Evolutionary conservation across 345 rosid genomes (phyloP), one percentile per base, ranked within the genome.

Genomic region (Anastatica hierochuntica): DNA sequence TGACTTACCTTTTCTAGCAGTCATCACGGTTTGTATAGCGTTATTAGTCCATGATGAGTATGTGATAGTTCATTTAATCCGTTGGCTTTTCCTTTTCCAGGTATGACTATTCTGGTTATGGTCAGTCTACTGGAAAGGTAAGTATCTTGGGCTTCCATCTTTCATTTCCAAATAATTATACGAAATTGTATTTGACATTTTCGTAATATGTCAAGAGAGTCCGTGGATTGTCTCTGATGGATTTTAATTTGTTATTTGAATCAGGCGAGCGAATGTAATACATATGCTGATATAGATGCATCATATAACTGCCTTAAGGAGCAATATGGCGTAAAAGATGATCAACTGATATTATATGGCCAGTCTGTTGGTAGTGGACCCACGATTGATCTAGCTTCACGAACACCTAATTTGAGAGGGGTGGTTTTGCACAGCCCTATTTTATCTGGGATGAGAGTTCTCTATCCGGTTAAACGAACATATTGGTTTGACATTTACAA

Each of bases 281-380:
- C 98, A 8, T 92, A 84, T 42, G 95, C 95, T 16, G 98, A 87
- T 69, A 79, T 87, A 63, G 95, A 87, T 58, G 84, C 96, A 7
- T 81, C 70, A 18, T 87, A 92, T 69, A 79, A 64, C 31, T 92
- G 98, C 68, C 90, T 92, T 43, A 81, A 65, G 71, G 98, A 92
- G 43, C 80, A 75, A 27, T 92, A 82, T 61, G 96, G 88, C 17
- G 78, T 92, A 14, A 77, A 78, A 66, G 96, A 92, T 63, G 98
- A 92, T 41, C 84, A 87, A 56, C 61, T 87, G 58, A 92, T 92
- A 68, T 63, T 87, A 49, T 92, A 84, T 42, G 98, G 98, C 18
- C 98, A 92, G 67, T 92, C 98, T 56, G 98, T 92, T 52, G 98
- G 98, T 46, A 87, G 95, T 60, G 98, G 98, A 56, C 98, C 96